Evolutionary conservation across 108 stramenopile genomes (phyloP).

Genomic region (Pseudonitzschia pungens): DNA sequence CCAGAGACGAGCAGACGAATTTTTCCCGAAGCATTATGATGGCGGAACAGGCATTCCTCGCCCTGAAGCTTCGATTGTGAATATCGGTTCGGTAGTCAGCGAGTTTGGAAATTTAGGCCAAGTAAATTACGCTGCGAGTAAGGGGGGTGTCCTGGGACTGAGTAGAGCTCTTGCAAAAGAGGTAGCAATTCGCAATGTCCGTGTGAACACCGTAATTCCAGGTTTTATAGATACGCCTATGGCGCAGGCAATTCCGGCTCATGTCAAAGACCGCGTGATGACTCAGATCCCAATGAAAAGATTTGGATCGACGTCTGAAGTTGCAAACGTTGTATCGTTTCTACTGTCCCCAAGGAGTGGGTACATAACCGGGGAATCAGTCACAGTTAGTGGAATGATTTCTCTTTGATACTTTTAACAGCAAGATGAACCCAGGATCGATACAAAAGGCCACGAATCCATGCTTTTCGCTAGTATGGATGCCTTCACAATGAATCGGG

Average conservation of each 20-base stretch:
- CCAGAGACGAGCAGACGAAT: slow-evolving; percentile 22
- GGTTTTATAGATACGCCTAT: slow-evolving; percentile 82
- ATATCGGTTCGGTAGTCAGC: slow-evolving; percentile 72
- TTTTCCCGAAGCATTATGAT: slow-evolving; percentile 15
- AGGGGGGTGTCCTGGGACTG: slow-evolving; percentile 76
- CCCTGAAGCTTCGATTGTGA: slow-evolving; percentile 48
- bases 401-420: slow-evolving; percentile 28
- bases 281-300: slow-evolving; percentile 48
- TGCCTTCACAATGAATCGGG: too few relatives aligned
- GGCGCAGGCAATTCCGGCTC: slow-evolving; percentile 60
- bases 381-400: slow-evolving; percentile 71
- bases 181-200: slow-evolving; percentile 48
- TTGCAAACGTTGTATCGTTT: slow-evolving; percentile 61
- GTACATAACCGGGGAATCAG: slow-evolving; percentile 71
- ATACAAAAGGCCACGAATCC: neutral
- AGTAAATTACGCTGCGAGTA: slow-evolving; percentile 81
- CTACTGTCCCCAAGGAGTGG: slow-evolving; percentile 59
- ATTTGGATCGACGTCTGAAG: slow-evolving; percentile 64
- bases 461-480: neutral
- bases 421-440: neutral
- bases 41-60: neutral
- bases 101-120: slow-evolving; percentile 78
- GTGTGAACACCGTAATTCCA: slow-evolving; percentile 75
- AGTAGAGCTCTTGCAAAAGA: slow-evolving; percentile 76
- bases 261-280: slow-evolving; percentile 36